A percentile compares a stretch with the other conserved stretches of the same genome.
Conservation (phyloP, 768 basidiomycete genomes). For the Gelatoporia subvermispora region DNA sequence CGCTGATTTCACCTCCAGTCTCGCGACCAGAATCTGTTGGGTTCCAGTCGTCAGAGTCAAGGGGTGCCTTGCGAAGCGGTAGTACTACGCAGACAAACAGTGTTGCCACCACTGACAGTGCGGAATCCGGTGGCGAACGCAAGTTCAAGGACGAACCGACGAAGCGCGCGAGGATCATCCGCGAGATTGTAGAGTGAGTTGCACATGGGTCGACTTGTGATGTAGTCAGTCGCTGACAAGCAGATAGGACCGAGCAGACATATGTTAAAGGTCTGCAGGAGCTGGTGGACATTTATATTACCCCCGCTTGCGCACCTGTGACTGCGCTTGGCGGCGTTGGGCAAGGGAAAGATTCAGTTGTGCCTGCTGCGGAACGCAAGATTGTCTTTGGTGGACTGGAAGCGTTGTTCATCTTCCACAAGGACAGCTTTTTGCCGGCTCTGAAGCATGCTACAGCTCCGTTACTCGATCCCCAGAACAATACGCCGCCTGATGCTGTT, state of each 20-base stretch:
- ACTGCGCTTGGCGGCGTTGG: conserved; percentile 67
- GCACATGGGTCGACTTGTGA: not conserved
- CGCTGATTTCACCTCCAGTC: conserved; percentile 31
- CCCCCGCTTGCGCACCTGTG: conserved; percentile 68
- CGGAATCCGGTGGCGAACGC: conserved; percentile 68
- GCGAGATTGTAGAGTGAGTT: conserved; percentile 86
- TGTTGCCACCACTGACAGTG: conserved; percentile 71
- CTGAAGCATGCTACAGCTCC: conserved; percentile 75
- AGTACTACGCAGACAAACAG: conserved; percentile 63
- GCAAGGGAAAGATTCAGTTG: conserved; percentile 74
- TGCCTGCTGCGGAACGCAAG: conserved; percentile 82
- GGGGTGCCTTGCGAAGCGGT: conserved; percentile 55
- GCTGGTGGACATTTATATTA: conserved; percentile 92
- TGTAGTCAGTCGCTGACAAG: conserved; percentile 14
- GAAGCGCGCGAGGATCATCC: conserved; percentile 78
- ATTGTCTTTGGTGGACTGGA: conserved; percentile 92
- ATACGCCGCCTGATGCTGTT: conserved; percentile 56
- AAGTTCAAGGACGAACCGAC: conserved; percentile 89
- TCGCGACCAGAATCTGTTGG: conserved; percentile 41
- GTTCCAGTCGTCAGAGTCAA: conserved; percentile 62
- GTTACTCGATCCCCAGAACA: conserved; percentile 47
- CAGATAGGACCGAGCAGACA: conserved; percentile 79
- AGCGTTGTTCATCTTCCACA: conserved; percentile 86
- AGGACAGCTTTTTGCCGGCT: conserved; percentile 87
- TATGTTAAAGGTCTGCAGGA: conserved; percentile 94